A percentile compares a stretch with the other conserved stretches of the same genome.
Conservation (phyloP, 2,329 filamentous ascomycete species). For the Cordyceps pruinosa region DNA sequence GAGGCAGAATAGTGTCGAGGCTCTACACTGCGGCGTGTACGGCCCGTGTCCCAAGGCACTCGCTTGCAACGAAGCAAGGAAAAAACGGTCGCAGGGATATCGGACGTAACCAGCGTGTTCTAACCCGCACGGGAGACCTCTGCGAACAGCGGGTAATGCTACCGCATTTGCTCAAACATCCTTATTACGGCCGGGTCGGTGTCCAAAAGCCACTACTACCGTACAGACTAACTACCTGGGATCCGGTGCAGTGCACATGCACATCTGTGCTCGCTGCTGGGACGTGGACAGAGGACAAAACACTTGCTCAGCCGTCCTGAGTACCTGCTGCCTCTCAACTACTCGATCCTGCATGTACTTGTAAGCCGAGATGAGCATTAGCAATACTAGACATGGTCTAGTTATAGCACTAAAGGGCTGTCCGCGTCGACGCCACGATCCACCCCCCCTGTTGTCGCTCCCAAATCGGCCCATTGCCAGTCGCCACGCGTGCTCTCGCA, state of each 20-base stretch:
- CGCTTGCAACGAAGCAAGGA: neutral
- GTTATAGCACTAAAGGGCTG: neutral
- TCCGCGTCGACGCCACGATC: constrained; percentile 8
- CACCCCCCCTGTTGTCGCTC: constrained; percentile 7
- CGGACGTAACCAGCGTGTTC: neutral
- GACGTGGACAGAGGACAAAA: too few relatives aligned
- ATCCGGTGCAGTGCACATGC: too few relatives aligned
- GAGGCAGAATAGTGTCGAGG: neutral
- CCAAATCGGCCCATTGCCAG: constrained; percentile 9
- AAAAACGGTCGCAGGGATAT: neutral
- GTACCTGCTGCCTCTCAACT: too few relatives aligned
- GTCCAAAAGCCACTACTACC: too few relatives aligned
- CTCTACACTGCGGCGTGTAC: neutral
- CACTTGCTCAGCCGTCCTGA: too few relatives aligned
- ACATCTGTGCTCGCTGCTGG: too few relatives aligned
- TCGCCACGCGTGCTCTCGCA: neutral
- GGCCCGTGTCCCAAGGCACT: neutral
- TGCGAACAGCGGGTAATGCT: neutral
- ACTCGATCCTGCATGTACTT: too few relatives aligned
- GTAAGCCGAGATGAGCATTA: neutral
- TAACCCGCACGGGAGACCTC: constrained; percentile 1
- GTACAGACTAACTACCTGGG: neutral
- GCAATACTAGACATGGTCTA: neutral
- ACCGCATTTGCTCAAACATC: neutral
- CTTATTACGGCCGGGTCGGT: too few relatives aligned